Conservation (phyloP, 2,329 filamentous ascomycete species). For the Aspergillus chevalieri region DNA sequence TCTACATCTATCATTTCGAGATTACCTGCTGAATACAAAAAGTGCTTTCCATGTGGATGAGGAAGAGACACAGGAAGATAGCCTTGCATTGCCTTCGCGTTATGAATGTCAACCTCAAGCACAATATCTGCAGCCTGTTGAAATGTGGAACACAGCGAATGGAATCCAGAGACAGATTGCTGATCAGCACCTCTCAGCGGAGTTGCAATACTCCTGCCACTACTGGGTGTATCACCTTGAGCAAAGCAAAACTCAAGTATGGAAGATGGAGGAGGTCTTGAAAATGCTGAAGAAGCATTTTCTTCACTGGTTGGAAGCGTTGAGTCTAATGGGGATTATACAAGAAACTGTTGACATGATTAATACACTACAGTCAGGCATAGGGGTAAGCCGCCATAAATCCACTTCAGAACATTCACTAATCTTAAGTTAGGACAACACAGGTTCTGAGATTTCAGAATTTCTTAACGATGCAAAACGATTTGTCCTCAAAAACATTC, state of each 20-base stretch:
- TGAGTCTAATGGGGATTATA: constrained; percentile 13
- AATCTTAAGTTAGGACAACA: neutral
- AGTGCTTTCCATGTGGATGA: constrained; percentile 27
- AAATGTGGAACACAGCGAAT: constrained; percentile 1
- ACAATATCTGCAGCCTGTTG: constrained; percentile 12
- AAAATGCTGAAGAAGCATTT: constrained; percentile 14
- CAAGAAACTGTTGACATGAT: constrained; percentile 11
- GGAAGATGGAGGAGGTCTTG: constrained; percentile 3
- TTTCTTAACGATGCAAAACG: constrained; percentile 23
- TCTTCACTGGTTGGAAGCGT: constrained; percentile 20
- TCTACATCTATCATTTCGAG: constrained; percentile 26
- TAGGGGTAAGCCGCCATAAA: constrained; percentile 6
- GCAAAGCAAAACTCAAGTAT: constrained; percentile 5
- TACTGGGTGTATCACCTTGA: constrained; percentile 22
- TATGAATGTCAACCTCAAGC: constrained; percentile 7
- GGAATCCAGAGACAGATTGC: constrained; percentile 9
- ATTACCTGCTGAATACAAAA: constrained; percentile 21
- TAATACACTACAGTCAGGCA: constrained; percentile 9
- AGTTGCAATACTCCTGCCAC: constrained; percentile 20
- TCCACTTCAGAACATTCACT: neutral
- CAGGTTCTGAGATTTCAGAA: neutral
- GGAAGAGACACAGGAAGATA: constrained; percentile 22
- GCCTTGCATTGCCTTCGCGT: constrained; percentile 19
- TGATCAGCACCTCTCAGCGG: constrained; percentile 10
- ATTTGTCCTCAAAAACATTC: constrained; percentile 20